Evolutionary conservation across 1,284 basidiomycete species (phyloP), one percentile per base, ranked within the genome.

Genomic region (Mycosarcoma mackinlayi): DNA sequence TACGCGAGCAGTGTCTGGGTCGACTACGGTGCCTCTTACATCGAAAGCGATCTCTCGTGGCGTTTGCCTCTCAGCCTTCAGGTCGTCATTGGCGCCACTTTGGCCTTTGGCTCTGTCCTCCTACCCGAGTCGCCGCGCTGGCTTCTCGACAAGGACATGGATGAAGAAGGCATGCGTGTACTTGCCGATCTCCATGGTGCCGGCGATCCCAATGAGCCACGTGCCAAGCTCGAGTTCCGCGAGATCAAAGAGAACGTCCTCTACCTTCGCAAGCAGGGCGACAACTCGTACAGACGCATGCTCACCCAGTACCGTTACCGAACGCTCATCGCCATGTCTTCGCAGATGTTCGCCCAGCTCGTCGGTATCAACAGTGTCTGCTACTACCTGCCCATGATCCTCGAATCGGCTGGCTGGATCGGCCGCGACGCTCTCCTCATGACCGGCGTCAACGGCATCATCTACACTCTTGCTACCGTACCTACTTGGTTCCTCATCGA

Each of bases 51-150:
- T 68, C 62, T 83, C 30, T 83, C 83, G 10, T 84, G 84, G 84
- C 79, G 84, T 10, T 46, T 84, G 23, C 85, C 85, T 0, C 80
- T 85, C 45, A 75, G 75, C 18, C 62, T 85, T 33, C 84, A 85
- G 65, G 76, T 74, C 75, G 82, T 96, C 42, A 96, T 97, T 62
- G 95, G 95, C 16, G 77, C 85, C 10, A 89, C 94, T 48, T 88
- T 98, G 34, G 89, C 92, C 3, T 81, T 87, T 6, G 95, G 95
- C 6, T 92, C 91, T 2, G 84, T 97, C 27, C 79, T 93, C 16
- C 90, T 97, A 81, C 95, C 95, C 5, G 95, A 98, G 84, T 94
- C 92, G 66, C 94, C 94, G 24, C 92, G 93, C 40, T 98, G 92
- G 91, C 87, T 98, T 45, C 91, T 98, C 75, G 94, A 98, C 81